Base-by-base conservation (phyloP, 352 stramenopile species). In the Thraustochytrium sp. region DNA sequence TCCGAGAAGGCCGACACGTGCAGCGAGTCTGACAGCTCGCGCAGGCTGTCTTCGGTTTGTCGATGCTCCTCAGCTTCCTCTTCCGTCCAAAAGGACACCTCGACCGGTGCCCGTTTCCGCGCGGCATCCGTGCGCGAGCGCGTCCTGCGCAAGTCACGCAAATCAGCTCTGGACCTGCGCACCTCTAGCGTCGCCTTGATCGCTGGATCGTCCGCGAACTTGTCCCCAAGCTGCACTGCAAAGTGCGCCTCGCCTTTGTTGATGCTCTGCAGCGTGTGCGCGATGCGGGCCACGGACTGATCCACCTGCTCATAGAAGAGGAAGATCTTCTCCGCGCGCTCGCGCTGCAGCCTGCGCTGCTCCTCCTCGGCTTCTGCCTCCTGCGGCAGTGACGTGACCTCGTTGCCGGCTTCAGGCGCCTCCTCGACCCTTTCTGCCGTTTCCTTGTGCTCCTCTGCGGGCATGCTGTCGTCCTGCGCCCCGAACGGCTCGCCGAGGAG, bases 241-340 rank as follows among this genome's bases (percentile, higher is more conserved):
- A 80, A 63, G 9, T 55, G 68, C 37, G 29, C 3, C 18, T 80
- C 68, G 11, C 11, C 31, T 31, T 80, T 61, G 34, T 80, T 80
- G 16, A 80, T 18, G 0, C 4, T 40, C 37, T 11, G 5, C 13
- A 80, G 68, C 31, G 68, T 80, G 26, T 46, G n/a, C 18, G 68
- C 68, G 31, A 80, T 80, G 31, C 68, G 68, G 3, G 48, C 46
- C 11, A 80, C 68, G 31, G 63, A 42, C 38, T 80, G 68, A 42
- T 80, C 68, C 8, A 80, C 68, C 38, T 80, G 68, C 38, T 80
- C 68, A 31, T 80, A 80, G 46, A 80, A 80, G 48, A 64, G 23
- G 29, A 80, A 80, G n/a, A 80, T 80, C 37, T 80, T 80, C 49
- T 80, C 68, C 23, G 31, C 68, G 29, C 68, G 42, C 40, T 75